Base-by-base conservation (phyloP, 177 flowering plant genomes). In the Vitis hybrid region DNA sequence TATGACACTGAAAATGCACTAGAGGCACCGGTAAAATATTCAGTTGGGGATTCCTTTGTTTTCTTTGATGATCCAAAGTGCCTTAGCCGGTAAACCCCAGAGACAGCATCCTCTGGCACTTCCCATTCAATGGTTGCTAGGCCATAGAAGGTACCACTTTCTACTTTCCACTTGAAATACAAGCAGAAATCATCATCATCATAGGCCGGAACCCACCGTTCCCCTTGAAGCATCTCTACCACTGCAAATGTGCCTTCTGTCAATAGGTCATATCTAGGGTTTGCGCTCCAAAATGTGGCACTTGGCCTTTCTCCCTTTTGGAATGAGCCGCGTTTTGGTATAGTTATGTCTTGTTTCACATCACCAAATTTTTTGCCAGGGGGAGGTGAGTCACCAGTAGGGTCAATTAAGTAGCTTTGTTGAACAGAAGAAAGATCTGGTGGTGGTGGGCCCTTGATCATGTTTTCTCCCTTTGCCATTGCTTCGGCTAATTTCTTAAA, bases 191-290 rank as follows among this genome's bases (percentile, higher is more conserved):
- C 89, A 63, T 89, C 92, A 17, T 87, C 90, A 22, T 89, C 90
- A 55, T 82, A 83, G 11, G 74, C 81, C 9, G 88, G 85, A 13
- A 75, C 52, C 89, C 90, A 87, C 1, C 64, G 15, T 14, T 78
- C 50, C 24, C 71, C 78, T 52, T 76, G 76, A 31, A 82, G 84
- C 75, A 68, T 82, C 70, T 88, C 92, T 8, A 87, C 86, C 13
- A 77, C 87, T 3, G 88, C 86, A 61, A 76, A 89, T 17, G 89
- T 89, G 15, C 90, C 92, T 78, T 87, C 89, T 33, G 88, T 89
- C 70, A 87, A 62, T 50, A 87, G 74, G 66, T 87, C 92, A 62
- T 82, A 75, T 47, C 92, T 79, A 0, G 90, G 89, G 74, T 80
- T 79, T 13, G 82, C 86, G 52, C 88, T 85, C 89, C 89, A 87